Base-by-base conservation (phyloP, 345 rosid species). In the Corchorus olitorius region DNA sequence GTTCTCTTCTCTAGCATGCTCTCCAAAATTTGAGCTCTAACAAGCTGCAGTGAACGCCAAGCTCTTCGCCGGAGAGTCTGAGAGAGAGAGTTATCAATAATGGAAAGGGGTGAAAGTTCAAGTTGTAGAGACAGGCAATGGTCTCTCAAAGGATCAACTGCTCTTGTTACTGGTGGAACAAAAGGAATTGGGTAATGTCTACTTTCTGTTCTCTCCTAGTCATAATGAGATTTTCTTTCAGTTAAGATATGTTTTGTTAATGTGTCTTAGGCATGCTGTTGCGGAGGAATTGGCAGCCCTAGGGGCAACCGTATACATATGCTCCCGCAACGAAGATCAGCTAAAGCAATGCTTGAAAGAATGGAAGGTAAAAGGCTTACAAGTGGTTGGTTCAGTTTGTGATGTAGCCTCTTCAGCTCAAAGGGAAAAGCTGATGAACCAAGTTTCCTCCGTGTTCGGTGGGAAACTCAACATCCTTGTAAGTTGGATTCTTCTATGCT, bases 251-350 rank as follows among this genome's bases (percentile, higher is more conserved):
- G 10, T 56, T 1, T 4, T 6, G 14, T 5, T 10, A 10, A 73
- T 11, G 55, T 19, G 55, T 43, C 11, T 8, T 34, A 88, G 97
- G 82, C 68, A 75, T 84, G 97, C 91, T 22, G 61, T 86, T 16
- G 93, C 91, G 54, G 93, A 86, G 75, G 93, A 91, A 75, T 77
- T 91, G 5, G 87, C 87, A n/a, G 85, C 80, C 33, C 75, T 89
- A 14, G 97, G 97, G 19, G 90, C 93, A 4, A 71, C 72, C 33
- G 90, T 91, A 17, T 87, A 89, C 70, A 91, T 94, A 13, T 93
- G 97, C 77, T 86, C 91, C 0, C 81, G 91, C 73, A 78, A 77
- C 45, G 88, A 90, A 81, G 68, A 80, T 35, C 86, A 86, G 83
- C 82, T 93, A 13, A 84, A 83, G 1, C 78, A 87, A 71, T 87